Percentiles rank a stretch among this genome's conserved stretches.
Evolutionary conservation across 306 rosid species (phyloP).

Genomic region (Vigna mungo): DNA sequence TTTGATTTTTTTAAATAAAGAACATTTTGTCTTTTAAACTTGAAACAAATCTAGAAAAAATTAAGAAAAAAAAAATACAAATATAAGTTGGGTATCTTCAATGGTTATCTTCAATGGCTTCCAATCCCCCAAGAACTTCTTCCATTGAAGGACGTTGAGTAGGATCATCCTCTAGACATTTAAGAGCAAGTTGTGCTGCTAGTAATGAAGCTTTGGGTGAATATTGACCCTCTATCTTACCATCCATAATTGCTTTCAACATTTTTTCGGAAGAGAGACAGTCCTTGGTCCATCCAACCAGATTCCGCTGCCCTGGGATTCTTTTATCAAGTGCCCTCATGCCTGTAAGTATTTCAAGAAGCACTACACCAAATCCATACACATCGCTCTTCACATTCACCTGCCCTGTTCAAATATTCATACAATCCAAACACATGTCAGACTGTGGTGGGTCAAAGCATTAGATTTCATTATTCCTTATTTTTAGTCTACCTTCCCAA

Average conservation of each 20-base stretch:
- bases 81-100: too few species aligned
- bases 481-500: constrained; percentile 15
- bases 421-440: constrained; percentile 27
- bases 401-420: constrained; percentile 67
- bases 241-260: constrained; percentile 69
- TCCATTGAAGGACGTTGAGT: constrained; percentile 80
- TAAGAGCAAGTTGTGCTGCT: constrained; percentile 61
- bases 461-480: neutral
- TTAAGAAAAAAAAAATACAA: too few species aligned
- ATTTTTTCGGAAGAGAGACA: constrained; percentile 53
- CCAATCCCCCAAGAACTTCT: constrained; percentile 70
- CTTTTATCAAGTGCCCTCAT: constrained; percentile 57
- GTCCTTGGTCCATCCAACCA: constrained; percentile 75
- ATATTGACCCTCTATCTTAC: constrained; percentile 75
- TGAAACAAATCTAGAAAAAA: too few species aligned
- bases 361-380: constrained; percentile 87
- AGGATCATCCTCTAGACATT: constrained; percentile 69
- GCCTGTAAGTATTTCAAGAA: constrained; percentile 83
- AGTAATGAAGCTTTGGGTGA: constrained; percentile 61
- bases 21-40: too few species aligned
- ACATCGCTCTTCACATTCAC: constrained; percentile 92
- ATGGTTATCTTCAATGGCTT: constrained; percentile 54
- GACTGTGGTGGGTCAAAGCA: constrained; percentile 3
- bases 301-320: constrained; percentile 66
- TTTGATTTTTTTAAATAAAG: too few species aligned